phyloP scores from a whole-genome alignment of 164 flowering plant species.

The Magnolia changhungtana region DNA sequence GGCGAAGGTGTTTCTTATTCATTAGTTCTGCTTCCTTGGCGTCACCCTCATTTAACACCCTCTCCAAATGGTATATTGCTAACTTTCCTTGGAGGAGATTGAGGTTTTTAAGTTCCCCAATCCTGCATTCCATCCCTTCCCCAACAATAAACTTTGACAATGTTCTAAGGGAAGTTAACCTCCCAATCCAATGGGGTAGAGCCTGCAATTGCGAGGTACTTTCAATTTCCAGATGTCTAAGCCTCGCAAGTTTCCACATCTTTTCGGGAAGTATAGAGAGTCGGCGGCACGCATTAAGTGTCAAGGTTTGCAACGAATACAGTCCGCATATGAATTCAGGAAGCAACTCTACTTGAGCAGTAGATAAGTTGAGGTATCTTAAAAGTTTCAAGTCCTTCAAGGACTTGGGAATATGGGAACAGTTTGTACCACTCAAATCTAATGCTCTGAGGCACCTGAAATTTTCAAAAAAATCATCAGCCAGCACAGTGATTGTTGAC shows the following conservation, averaged over 20 bases:
- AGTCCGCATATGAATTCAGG: neutral
- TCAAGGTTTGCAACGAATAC: neutral
- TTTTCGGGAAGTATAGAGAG: neutral
- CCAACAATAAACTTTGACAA: neutral
- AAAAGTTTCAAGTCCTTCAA: neutral
- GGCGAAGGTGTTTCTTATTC: neutral
- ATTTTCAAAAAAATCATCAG: neutral
- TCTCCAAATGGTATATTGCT: neutral
- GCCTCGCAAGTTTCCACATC: neutral
- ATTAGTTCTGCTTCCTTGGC: slow-evolving; percentile 1
- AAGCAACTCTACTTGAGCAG: neutral
- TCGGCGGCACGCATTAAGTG: neutral
- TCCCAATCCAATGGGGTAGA: neutral
- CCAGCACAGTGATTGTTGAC: neutral
- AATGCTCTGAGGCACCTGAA: neutral
- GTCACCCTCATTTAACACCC: neutral
- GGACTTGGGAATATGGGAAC: neutral
- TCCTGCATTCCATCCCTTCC: neutral
- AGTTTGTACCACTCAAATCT: neutral
- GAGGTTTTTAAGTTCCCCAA: neutral
- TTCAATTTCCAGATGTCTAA: neutral
- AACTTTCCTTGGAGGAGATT: neutral
- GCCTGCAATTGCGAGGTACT: neutral
- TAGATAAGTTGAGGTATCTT: neutral
- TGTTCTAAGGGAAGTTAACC: neutral